Evolutionary conservation across 78 protist species (phyloP), one percentile per base, ranked within the genome.

Genomic region (Polysphondylium violaceum): DNA sequence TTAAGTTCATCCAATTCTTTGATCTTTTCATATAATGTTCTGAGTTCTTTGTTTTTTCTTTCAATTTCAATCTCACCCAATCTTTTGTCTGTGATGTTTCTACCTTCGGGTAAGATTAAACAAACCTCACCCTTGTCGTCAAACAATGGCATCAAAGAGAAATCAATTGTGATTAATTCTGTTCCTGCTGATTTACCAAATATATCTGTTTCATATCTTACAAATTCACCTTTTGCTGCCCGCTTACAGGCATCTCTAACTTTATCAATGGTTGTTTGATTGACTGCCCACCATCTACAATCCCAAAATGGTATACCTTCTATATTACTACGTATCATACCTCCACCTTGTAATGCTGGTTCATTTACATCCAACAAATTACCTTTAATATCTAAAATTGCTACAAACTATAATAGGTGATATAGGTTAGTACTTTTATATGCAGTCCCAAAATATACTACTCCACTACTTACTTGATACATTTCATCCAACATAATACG

Each of bases 111-210:
- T 23, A 81, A 63, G 33, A 81, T 81, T 21, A 81, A 38, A 12
- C 67, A 67, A 0, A 81, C 89, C 3, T 64, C 72, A 55, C 89
- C 89, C n/a, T 81, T 68, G 4, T 81, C 89, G 47, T 81, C 74
- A 19, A 81, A 68, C 14, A 81, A 67, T 4, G 89, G 89, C 89
- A 81, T 81, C 51, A 81, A n/a, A 35, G 89, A 81, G 51, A 81
- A 81, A 56, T 81, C 89, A 41, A 81, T 81, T 25, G 77, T 67
- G 19, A 81, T 81, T 41, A 60, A 47, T 29, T 81, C 89, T 12
- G 89, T 81, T 41, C 89, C 89, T n/a, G 89, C 89, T 27, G 89
- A 81, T 55, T 81, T 81, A 12, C 89, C 89, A 81, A 81, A 81
- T 3, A 81, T 81, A n/a, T 81, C 89, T 1, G 35, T 23, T 29